Base-by-base conservation (phyloP, 495 filamentous ascomycete species). In the Hypoxylon perforatum region DNA sequence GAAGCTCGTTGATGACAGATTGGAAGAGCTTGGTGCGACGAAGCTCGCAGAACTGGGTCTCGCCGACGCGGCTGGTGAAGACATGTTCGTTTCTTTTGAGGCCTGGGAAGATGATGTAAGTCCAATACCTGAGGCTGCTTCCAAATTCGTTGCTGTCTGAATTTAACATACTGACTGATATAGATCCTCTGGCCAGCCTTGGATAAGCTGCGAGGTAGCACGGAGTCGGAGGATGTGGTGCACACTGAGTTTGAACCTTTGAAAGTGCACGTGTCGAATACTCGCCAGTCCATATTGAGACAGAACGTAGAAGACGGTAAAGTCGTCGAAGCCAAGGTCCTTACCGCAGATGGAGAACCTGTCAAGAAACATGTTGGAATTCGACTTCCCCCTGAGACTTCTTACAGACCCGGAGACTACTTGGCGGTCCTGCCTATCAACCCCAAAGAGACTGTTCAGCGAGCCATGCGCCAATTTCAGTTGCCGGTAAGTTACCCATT, bases 341-440 rank as follows among this genome's bases (percentile, higher is more conserved):
- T 89, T 8, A 85, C 85, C 2, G 71, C 80, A 1, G 78, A 81
- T 0, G 82, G 76, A 0, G 82, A 81, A 25, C 80, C 86, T 0
- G 78, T 80, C 41, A 90, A 90, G 76, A 78, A 82, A 14, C 82
- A 89, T 58, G 72, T 91, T 22, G 81, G 83, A 19, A 79, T 92
- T 50, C 77, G 84, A 36, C 75, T 92, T 3, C 88, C 88, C 0
- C 75, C 78, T 1, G 86, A 84, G 23, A 85, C 85, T 76, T 78
- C 77, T 10, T 92, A 91, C 65, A 79, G 80, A 25, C 81, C 85
- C 53, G 88, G 89, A 22, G 89, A 92, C 60, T 91, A 92, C 65
- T 80, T 92, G 3, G 85, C 85, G 1, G 79, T 91, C 11, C 75
- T 89, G 0, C 88, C 89, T 0, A 76, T 87, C 2, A 91, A 91